These are phyloP conservation scores for Fonsecaea monophora DNA, from an alignment of 2,329 filamentous ascomycete species.

Conservation along the genomic window DNA sequence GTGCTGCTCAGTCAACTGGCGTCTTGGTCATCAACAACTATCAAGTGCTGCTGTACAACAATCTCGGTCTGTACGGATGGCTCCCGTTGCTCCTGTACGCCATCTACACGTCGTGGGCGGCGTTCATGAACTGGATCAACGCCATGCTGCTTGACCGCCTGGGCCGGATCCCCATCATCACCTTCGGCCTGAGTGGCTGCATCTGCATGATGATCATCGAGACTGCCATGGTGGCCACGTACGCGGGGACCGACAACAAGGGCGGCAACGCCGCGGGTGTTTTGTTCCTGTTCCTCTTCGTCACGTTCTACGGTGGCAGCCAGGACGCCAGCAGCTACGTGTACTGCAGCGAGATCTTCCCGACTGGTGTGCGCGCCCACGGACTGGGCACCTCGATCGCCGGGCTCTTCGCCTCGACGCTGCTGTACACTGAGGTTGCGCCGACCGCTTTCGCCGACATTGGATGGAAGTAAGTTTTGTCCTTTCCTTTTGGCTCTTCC, in stretches of 20 bases:
- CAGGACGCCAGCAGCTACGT: constrained; percentile 57
- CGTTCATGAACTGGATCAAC: constrained; percentile 50
- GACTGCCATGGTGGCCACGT: constrained; percentile 46
- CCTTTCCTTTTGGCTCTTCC: neutral
- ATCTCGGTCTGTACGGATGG: constrained; percentile 46
- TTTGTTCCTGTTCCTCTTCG: constrained; percentile 51
- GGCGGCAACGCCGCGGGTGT: constrained; percentile 47
- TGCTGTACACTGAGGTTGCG: constrained; percentile 27
- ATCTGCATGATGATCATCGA: constrained; percentile 49
- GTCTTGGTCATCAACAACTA: constrained; percentile 48
- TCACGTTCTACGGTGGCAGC: constrained; percentile 51
- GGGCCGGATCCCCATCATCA: constrained; percentile 50
- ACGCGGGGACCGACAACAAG: constrained; percentile 44
- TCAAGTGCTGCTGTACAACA: constrained; percentile 48
- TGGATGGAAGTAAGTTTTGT: constrained; percentile 22
- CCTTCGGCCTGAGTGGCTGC: constrained; percentile 51
- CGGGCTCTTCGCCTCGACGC: constrained; percentile 25
- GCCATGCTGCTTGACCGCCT: constrained; percentile 48
- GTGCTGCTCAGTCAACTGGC: constrained; percentile 39
- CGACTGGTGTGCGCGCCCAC: constrained; percentile 43
- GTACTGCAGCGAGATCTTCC: constrained; percentile 56
- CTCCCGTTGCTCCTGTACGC: constrained; percentile 54
- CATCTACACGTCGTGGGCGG: constrained; percentile 51
- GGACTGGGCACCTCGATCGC: constrained; percentile 25
- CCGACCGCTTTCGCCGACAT: constrained; percentile 23